phyloP scores from a whole-genome alignment of 2,329 filamentous ascomycete genomes.

The Aspergillus persii region DNA sequence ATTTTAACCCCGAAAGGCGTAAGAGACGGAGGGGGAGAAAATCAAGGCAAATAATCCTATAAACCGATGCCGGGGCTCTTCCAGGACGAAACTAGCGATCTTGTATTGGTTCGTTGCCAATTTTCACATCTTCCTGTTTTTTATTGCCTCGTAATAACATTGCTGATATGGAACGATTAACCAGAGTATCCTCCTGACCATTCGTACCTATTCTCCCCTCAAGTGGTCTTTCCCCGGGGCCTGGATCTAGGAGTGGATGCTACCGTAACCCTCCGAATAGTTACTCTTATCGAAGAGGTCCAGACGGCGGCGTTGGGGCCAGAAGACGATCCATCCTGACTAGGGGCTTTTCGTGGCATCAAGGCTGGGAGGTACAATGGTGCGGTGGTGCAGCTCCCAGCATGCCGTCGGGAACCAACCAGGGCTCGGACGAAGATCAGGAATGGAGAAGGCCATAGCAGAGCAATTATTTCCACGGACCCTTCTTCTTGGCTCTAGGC shows the following conservation, averaged over 20 bases:
- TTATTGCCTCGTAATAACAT: no score
- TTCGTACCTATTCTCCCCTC: no score
- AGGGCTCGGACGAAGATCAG: constrained; percentile 10
- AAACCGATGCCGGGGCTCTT: not conserved
- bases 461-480: constrained; percentile 8
- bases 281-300: not conserved
- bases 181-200: no score
- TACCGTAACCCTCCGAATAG: not conserved
- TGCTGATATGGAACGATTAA: no score
- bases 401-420: constrained; percentile 9
- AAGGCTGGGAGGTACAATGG: not conserved
- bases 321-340: constrained; percentile 11
- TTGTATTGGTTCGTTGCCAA: not conserved
- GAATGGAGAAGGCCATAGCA: constrained; percentile 7
- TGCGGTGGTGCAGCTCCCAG: not conserved
- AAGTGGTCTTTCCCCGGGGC: not conserved
- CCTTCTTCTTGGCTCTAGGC: not conserved
- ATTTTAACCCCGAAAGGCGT: constrained; percentile 13
- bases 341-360: constrained; percentile 15
- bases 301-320: constrained; percentile 13
- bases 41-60: no score
- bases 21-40: not conserved
- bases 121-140: not conserved
- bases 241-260: not conserved
- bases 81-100: not conserved